phyloP scores from a whole-genome alignment of 1,139 yeast genomes.

The Hansenula sp. region DNA sequence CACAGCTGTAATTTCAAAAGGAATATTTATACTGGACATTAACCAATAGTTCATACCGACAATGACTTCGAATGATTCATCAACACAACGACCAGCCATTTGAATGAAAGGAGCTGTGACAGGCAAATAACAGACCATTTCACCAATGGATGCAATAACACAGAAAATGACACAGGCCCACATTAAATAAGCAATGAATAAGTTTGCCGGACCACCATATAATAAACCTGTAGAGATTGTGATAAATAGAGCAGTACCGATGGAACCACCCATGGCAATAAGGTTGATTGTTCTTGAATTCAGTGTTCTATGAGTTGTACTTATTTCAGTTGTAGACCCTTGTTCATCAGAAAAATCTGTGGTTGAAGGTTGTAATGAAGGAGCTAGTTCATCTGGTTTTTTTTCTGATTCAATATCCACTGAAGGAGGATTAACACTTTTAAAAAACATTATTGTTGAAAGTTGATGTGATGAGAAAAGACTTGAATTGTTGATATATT shows the following conservation, averaged over 20 bases:
- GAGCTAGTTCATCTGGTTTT: not conserved
- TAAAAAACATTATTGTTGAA: not conserved
- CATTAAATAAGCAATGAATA: conserved; percentile 52
- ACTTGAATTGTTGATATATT: too few relatives aligned
- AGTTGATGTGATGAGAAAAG: too few relatives aligned
- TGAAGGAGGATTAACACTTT: not conserved
- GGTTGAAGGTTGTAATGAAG: not conserved
- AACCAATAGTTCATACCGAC: conserved; percentile 76
- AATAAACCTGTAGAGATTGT: conserved; percentile 62
- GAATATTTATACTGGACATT: conserved; percentile 64
- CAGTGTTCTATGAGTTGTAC: conserved; percentile 31
- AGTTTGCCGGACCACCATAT: conserved; percentile 68
- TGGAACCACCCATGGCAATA: conserved; percentile 77
- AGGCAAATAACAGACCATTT: conserved; percentile 77
- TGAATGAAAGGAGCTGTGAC: conserved; percentile 55
- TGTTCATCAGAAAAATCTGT: conserved; percentile 1
- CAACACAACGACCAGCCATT: conserved; percentile 52
- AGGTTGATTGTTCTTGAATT: conserved; percentile 56
- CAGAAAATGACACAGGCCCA: conserved; percentile 56
- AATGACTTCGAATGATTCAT: conserved; percentile 69
- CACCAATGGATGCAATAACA: conserved; percentile 69
- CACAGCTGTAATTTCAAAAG: conserved; percentile 78
- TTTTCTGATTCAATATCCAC: not conserved
- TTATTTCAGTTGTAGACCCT: conserved; percentile 2
- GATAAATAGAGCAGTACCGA: conserved; percentile 74